These are phyloP conservation scores for Aurifilum marmelostoma DNA, from an alignment of 2,329 filamentous ascomycete species.

Conservation along the genomic window DNA sequence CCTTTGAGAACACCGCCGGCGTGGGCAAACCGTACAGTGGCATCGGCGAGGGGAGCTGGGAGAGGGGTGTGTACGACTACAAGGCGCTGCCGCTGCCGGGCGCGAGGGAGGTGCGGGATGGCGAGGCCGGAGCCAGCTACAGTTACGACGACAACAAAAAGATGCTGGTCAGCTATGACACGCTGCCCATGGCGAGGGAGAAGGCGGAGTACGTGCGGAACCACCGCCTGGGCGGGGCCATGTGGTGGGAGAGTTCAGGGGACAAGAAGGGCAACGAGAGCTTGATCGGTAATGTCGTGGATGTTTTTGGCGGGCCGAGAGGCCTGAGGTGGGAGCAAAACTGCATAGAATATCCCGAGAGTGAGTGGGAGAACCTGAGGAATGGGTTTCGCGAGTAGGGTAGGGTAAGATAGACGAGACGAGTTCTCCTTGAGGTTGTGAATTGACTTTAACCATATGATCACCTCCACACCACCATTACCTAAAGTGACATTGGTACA, in stretches of 20 bases:
- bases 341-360: constrained; percentile 64
- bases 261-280: constrained; percentile 70
- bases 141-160: constrained; percentile 68
- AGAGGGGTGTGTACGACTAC: constrained; percentile 85
- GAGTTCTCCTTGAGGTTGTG: neutral
- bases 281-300: constrained; percentile 68
- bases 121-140: constrained; percentile 70
- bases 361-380: constrained; percentile 72
- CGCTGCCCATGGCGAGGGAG: constrained; percentile 62
- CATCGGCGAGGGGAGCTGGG: constrained; percentile 80
- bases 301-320: constrained; percentile 56
- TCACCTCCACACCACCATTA: neutral
- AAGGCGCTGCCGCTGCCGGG: constrained; percentile 77
- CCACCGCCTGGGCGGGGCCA: constrained; percentile 77
- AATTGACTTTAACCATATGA: constrained; percentile 18
- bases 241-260: constrained; percentile 95
- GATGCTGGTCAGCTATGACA: constrained; percentile 81
- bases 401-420: neutral
- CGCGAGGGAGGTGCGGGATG: constrained; percentile 66
- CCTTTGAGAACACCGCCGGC: constrained; percentile 79
- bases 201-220: constrained; percentile 75
- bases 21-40: constrained; percentile 71
- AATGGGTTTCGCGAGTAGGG: constrained; percentile 56
- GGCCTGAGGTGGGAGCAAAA: constrained; percentile 59
- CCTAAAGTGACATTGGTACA: neutral